Base-by-base conservation (phyloP, 352 stramenopile genomes). In the Globisporangium alternatum region DNA sequence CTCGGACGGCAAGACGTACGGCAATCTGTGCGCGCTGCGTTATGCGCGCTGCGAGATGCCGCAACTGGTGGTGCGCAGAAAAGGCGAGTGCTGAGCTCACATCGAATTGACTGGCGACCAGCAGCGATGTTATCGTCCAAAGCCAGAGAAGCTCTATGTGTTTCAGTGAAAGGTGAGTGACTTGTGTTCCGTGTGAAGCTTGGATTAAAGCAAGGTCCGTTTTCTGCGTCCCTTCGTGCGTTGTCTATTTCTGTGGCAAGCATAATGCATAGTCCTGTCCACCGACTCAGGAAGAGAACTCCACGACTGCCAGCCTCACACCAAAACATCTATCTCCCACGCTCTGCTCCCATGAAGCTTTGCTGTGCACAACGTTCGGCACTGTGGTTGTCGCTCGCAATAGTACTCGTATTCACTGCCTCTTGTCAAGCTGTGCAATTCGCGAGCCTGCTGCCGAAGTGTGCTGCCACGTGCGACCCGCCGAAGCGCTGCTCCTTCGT, bases 1-100 rank as follows among this genome's bases (percentile, higher is more conserved):
- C 17, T 62, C 56, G 25, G 39, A 62, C 30, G 56, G 39, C 1
- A 53, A 17, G 35, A 53, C 56, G 10, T 62, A 41, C 56, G 56
- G 56, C 30, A 53, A 62, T 13, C 8, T 54, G 8, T 62, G 56
- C 21, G 44, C 17, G 22, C 39, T 62, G 21, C 19, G 12, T 7
- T 8, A 7, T 7, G 39, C 56, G 41, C 25, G 31, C 7, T 62
- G 56, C 22, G 56, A 62, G 6, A 13, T 22, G 17, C 56, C 56
- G 39, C 3, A 19, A 15, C 41, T 62, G 19, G 33, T n/a, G 39
- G 28, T 62, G 22, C 41, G 17, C 8, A 28, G 19, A 7, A 30
- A 19, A 10, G 56, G 56, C 25, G 25, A 51, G 25, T 62, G 56
- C n/a, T 41, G 25, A 56, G 49, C 51, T 28, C 30, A 31, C 12